phyloP scores from a whole-genome alignment of 495 filamentous ascomycete genomes.

The Tuber brumale region DNA sequence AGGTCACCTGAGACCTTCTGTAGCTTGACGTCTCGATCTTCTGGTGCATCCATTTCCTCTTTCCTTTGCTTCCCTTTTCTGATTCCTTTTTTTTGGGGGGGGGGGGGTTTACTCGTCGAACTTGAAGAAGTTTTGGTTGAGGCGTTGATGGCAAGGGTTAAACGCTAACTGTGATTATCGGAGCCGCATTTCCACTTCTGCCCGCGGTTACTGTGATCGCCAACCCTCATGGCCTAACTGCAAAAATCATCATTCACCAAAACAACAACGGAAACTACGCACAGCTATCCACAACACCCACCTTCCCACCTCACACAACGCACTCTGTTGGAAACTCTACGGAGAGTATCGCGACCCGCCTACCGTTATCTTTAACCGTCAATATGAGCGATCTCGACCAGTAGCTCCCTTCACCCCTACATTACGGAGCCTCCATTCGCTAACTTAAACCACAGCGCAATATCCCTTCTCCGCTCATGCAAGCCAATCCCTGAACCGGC shows the following conservation, averaged over 20 bases:
- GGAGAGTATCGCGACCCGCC: neutral
- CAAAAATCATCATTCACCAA: neutral
- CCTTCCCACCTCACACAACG: neutral
- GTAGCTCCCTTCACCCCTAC: constrained; percentile 46
- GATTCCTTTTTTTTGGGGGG: neutral
- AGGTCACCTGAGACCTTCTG: constrained; percentile 64
- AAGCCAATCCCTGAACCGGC: constrained; percentile 91
- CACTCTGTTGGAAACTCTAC: constrained; percentile 2
- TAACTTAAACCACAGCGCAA: constrained; percentile 56
- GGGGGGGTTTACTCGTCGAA: neutral
- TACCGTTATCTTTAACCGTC: constrained; percentile 12
- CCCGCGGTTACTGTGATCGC: constrained; percentile 9
- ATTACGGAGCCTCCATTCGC: neutral
- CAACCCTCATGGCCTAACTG: neutral
- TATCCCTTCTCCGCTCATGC: constrained; percentile 87
- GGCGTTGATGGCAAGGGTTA: constrained; percentile 10
- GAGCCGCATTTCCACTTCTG: constrained; percentile 7
- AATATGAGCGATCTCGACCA: constrained; percentile 82
- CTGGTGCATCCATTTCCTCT: constrained; percentile 39
- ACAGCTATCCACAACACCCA: neutral
- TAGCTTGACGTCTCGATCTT: constrained; percentile 65
- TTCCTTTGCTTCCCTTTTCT: neutral
- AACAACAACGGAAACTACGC: constrained; percentile 11
- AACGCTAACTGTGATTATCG: neutral
- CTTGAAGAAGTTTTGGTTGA: neutral